These are phyloP conservation scores for Clonostachys rosea DNA, from an alignment of 2,329 filamentous ascomycete genomes.

Conservation along the genomic window DNA sequence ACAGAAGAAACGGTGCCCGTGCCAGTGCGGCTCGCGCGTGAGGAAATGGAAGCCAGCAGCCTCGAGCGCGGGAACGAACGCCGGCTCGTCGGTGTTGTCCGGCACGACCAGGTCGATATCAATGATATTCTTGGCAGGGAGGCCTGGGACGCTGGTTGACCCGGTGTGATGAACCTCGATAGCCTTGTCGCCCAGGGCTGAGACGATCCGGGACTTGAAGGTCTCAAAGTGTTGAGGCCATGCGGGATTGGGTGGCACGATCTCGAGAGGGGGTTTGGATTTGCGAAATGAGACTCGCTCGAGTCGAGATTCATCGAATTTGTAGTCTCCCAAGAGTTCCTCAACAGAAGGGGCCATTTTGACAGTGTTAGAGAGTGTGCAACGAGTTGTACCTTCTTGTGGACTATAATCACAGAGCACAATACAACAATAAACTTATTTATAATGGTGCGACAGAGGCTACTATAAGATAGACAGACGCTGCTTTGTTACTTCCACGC, in stretches of 20 bases:
- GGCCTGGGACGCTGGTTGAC: constrained; percentile 41
- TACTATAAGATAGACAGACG: too few species aligned
- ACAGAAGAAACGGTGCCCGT: constrained; percentile 41
- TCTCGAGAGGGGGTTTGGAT: constrained; percentile 12
- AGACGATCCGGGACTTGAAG: constrained; percentile 22
- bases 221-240: constrained; percentile 26
- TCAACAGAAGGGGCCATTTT: constrained; percentile 13
- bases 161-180: constrained; percentile 38
- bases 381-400: too few species aligned
- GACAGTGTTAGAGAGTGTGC: neutral
- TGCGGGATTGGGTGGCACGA: constrained; percentile 26
- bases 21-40: constrained; percentile 37
- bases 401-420: too few species aligned
- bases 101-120: constrained; percentile 44
- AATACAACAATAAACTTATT: too few species aligned
- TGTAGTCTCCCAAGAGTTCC: constrained; percentile 16
- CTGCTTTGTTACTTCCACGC: too few species aligned
- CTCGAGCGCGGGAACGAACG: constrained; percentile 37
- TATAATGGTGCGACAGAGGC: too few species aligned
- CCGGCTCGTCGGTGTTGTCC: constrained; percentile 29
- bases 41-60: constrained; percentile 37
- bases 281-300: constrained; percentile 18
- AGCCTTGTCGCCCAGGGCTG: constrained; percentile 26
- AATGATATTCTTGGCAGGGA: constrained; percentile 46
- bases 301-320: constrained; percentile 10